Percentiles rank a stretch among this genome's conserved stretches.
Evolutionary conservation across 768 basidiomycete genomes (phyloP).

Genomic region (Calvatia gigantea): DNA sequence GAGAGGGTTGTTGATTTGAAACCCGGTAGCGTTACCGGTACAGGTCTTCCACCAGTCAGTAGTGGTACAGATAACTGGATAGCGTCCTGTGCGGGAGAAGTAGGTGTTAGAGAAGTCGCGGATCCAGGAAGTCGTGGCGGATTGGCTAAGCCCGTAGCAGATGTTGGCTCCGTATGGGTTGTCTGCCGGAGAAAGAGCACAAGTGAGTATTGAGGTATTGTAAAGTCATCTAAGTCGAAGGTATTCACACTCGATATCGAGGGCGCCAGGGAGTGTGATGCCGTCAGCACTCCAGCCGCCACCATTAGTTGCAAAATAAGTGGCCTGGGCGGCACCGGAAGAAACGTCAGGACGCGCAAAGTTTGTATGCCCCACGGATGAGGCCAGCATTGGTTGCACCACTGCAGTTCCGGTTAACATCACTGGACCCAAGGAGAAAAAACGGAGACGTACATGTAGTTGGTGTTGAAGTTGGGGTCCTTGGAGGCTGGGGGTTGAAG

Average conservation of each 20-base stretch:
- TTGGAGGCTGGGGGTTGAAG: constrained; percentile 26
- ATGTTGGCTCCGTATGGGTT: constrained; percentile 44
- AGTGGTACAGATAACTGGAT: constrained; percentile 42
- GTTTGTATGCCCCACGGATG: constrained; percentile 59
- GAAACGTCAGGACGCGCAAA: constrained; percentile 53
- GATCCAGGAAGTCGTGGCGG: constrained; percentile 62
- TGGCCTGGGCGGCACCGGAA: constrained; percentile 58
- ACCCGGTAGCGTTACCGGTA: constrained; percentile 54
- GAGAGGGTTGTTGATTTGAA: constrained; percentile 49
- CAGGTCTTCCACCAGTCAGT: constrained; percentile 69
- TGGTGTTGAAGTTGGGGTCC: constrained; percentile 39
- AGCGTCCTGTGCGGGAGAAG: constrained; percentile 43
- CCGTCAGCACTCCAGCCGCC: constrained; percentile 56
- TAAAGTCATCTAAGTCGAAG: background rate
- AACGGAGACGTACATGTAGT: constrained; percentile 17
- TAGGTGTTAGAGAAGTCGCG: constrained; percentile 61
- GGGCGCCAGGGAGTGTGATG: constrained; percentile 58
- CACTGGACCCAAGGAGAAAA: background rate
- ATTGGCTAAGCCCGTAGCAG: constrained; percentile 51
- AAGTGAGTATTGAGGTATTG: background rate
- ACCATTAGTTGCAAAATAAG: constrained; percentile 55
- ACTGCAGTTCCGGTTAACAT: constrained; percentile 26
- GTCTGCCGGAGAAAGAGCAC: constrained; percentile 28
- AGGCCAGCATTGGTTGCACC: constrained; percentile 53
- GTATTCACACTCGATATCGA: constrained; percentile 58